Base-by-base conservation (phyloP, 495 filamentous ascomycete species). In the Delitschia confertaspora region DNA sequence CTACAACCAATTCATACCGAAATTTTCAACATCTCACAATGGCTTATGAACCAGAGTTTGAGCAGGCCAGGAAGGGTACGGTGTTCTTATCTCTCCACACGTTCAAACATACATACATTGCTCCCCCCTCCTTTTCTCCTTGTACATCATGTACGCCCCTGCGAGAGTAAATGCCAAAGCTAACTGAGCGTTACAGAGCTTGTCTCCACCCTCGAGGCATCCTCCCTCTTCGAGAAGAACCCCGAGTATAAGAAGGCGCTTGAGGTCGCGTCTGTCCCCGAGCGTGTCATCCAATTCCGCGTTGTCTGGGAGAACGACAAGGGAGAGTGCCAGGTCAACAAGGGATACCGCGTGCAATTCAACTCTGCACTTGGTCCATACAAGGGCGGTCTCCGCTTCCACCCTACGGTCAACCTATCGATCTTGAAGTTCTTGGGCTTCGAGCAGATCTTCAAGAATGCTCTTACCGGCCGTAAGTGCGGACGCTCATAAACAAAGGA, bases 381-480 rank as follows among this genome's bases (percentile, higher is more conserved):
- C 80, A 98, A 98, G 75, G 91, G 91, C 51, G 91, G 91, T 60
- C 79, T 96, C 53, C 74, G 91, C 43, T 89, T 98, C 72, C 91
- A 98, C 64, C 91, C 89, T 40, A 78, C 83, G 11, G 91, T 98
- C 68, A 98, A 98, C 72, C 74, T 98, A 46, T 93, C 85, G 53
- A 88, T 98, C 60, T 75, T 98, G 51, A 98, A 98, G 72, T 96
- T 96, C 74, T 74, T 98, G 57, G 91, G 89, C 42, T 95, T 96
- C 64, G 91, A 98, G 80, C 91, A 98, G 75, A 91, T 86, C 69
- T 95, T 98, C 76, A 98, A 98, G 80, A 98, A 98, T 88, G 91
- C 91, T 51, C 71, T 98, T 57, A 96, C 91, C 48, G 91, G 91
- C 53, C 68, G 85, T 89, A 70, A 75, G 85, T 83, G 8, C 21